Conservation (phyloP, 805 yeast species). For the Wickerhamiella occidentalis region DNA sequence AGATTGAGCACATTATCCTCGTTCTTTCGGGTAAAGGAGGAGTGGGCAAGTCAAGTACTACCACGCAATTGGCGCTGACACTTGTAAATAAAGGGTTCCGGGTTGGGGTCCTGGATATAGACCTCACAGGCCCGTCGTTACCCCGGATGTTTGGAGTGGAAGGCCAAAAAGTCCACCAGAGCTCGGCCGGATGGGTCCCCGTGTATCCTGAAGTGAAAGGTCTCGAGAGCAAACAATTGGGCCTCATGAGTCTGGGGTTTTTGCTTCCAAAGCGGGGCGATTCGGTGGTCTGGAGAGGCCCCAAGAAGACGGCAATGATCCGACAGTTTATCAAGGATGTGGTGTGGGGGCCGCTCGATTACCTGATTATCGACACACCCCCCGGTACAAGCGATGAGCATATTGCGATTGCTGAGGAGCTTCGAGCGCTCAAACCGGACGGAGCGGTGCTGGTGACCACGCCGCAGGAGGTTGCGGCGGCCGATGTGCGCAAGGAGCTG, state of each 20-base stretch:
- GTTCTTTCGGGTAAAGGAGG: constrained; percentile 80
- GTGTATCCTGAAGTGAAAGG: constrained; percentile 39
- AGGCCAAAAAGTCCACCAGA: constrained; percentile 63
- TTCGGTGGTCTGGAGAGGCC: constrained; percentile 97
- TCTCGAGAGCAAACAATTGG: constrained; percentile 34
- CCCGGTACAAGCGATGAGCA: constrained; percentile 99
- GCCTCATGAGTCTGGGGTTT: constrained; percentile 82
- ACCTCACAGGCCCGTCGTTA: constrained; percentile 89
- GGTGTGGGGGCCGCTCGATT: constrained; percentile 71
- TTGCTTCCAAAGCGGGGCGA: constrained; percentile 71
- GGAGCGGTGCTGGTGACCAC: constrained; percentile 95
- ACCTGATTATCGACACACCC: constrained; percentile 86
- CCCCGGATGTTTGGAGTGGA: constrained; percentile 96
- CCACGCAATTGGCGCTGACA: constrained; percentile 85
- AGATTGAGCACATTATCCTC: constrained; percentile 59
- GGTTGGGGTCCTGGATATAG: constrained; percentile 94
- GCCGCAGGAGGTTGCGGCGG: constrained; percentile 86
- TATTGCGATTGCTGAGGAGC: constrained; percentile 88
- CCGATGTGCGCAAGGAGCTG: constrained; percentile 89
- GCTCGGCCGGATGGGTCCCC: constrained; percentile 84
- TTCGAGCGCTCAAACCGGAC: constrained; percentile 52
- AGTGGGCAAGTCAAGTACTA: constrained; percentile 92
- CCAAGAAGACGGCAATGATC: constrained; percentile 96
- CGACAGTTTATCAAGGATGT: constrained; percentile 86
- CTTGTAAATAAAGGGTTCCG: constrained; percentile 55